Conservation (phyloP, 2,329 filamentous ascomycete species). For the Coleophoma eucalyptorum region DNA sequence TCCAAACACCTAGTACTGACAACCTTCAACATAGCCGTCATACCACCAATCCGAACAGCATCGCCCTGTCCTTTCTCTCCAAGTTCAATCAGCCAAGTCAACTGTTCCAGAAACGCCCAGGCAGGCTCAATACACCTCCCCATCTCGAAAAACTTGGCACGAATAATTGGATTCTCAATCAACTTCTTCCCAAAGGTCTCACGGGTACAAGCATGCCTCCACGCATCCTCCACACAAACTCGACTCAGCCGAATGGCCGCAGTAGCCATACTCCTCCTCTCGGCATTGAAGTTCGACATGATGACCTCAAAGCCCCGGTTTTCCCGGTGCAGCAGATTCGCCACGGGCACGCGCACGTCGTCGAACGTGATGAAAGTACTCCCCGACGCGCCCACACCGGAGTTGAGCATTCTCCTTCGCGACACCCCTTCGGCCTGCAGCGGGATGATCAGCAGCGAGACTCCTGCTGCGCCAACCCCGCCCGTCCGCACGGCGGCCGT, state of each 20-base stretch:
- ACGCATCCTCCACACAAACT: slow-evolving; percentile 46
- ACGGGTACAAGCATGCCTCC: slow-evolving; percentile 41
- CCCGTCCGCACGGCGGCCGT: slow-evolving; percentile 57
- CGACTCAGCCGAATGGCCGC: slow-evolving; percentile 52
- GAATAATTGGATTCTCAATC: slow-evolving; percentile 52
- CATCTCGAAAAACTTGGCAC: slow-evolving; percentile 53
- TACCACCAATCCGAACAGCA: slow-evolving; percentile 40
- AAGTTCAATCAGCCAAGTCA: slow-evolving; percentile 33
- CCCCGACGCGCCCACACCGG: slow-evolving; percentile 56
- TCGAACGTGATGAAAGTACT: slow-evolving; percentile 51
- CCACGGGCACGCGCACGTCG: slow-evolving; percentile 46
- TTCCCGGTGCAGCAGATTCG: slow-evolving; percentile 48
- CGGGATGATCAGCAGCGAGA: slow-evolving; percentile 52
- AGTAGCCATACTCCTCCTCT: slow-evolving; percentile 53
- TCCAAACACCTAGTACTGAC: slow-evolving; percentile 48
- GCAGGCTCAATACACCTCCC: slow-evolving; percentile 46
- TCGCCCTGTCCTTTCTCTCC: not conserved
- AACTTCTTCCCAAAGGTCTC: slow-evolving; percentile 54
- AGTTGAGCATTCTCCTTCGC: slow-evolving; percentile 53
- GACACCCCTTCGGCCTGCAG: slow-evolving; percentile 27
- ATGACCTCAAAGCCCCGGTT: slow-evolving; percentile 50
- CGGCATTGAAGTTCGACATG: slow-evolving; percentile 54
- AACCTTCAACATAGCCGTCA: slow-evolving; percentile 48
- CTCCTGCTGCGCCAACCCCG: slow-evolving; percentile 42
- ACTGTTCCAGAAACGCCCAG: slow-evolving; percentile 55